Evolutionary conservation across 75 land plant genomes (phyloP).

Genomic region (Cryptomeria japonica): DNA sequence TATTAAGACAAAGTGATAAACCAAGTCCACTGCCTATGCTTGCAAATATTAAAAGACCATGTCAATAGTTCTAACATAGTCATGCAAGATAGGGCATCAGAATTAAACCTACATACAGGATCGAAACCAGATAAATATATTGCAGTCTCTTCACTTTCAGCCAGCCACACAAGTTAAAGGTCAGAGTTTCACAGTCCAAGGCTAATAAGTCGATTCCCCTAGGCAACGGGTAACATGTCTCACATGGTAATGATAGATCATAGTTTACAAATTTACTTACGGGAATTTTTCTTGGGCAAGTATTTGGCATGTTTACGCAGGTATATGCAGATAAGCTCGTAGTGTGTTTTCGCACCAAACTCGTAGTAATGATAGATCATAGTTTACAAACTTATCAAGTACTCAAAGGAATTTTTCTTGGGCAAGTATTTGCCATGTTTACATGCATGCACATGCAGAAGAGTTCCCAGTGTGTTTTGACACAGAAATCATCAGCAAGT

Average conservation of each 20-base stretch:
- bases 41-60: not conserved
- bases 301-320: too few species aligned
- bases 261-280: too few species aligned
- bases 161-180: not conserved
- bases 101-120: not conserved
- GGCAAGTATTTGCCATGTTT: too few species aligned
- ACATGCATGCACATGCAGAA: too few species aligned
- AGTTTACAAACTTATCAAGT: too few species aligned
- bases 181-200: not conserved
- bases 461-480: too few species aligned
- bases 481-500: too few species aligned
- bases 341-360: too few species aligned
- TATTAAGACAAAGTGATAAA: not conserved
- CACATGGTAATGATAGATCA: not conserved
- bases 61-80: not conserved
- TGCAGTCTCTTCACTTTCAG: not conserved
- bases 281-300: too few species aligned
- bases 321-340: too few species aligned
- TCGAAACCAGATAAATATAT: not conserved
- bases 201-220: not conserved
- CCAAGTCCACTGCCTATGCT: not conserved
- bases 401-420: too few species aligned
- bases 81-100: not conserved
- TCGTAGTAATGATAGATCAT: too few species aligned
- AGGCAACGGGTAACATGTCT: not conserved